Percentiles rank a stretch among this genome's conserved stretches.
These are phyloP conservation scores for Kazachstania martiniae DNA, from an alignment of 805 yeast species.

Conservation along the genomic window DNA sequence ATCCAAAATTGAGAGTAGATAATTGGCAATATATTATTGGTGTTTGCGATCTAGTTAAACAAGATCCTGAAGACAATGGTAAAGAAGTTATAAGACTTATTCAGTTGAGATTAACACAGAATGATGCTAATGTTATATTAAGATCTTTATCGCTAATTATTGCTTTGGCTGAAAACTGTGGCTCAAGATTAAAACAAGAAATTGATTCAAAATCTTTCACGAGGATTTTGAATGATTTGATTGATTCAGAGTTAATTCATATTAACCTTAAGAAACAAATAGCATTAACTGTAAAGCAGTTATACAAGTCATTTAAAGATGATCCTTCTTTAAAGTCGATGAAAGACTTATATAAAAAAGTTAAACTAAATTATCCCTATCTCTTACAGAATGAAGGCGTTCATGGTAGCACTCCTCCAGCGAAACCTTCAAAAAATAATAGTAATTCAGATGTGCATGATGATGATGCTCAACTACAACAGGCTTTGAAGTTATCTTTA, in stretches of 20 bases:
- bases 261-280: conserved; percentile 53
- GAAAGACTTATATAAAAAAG: conserved; percentile 45
- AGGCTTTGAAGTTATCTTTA: conserved; percentile 65
- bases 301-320: conserved; percentile 48
- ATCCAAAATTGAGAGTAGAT: conserved; percentile 49
- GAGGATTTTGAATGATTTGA: conserved; percentile 34
- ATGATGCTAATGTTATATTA: conserved; percentile 56
- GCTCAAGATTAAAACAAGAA: conserved; percentile 53
- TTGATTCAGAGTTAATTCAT: conserved; percentile 49
- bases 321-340: conserved; percentile 74
- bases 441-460: conserved; percentile 34
- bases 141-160: conserved; percentile 44
- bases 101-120: conserved; percentile 36
- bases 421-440: conserved; percentile 47
- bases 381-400: conserved; percentile 13
- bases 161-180: conserved; percentile 68
- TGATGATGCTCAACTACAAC: conserved; percentile 74
- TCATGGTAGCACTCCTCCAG: conserved; percentile 28
- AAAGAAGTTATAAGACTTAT: conserved; percentile 33
- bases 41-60: conserved; percentile 55
- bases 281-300: conserved; percentile 56
- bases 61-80: conserved; percentile 48
- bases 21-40: conserved; percentile 57
- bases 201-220: conserved; percentile 51
- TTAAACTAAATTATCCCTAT: conserved; percentile 34